Base-by-base conservation (phyloP, 495 filamentous ascomycete genomes). In the Tetracladium setigerum region DNA sequence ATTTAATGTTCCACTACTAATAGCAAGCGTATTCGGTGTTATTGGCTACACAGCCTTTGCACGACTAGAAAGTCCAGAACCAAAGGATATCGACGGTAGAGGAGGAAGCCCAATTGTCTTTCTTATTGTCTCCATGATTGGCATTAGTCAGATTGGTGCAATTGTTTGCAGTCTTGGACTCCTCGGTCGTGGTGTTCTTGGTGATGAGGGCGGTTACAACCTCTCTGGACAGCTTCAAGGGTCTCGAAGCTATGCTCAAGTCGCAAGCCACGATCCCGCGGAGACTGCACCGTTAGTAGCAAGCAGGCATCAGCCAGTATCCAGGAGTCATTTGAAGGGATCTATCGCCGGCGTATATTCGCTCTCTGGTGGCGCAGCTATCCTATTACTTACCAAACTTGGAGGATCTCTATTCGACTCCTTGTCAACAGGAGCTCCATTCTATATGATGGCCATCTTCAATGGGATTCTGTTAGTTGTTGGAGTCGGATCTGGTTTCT, bases 291-390 rank as follows among this genome's bases (percentile, higher is more conserved):
- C 57, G 1, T 47, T 60, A 31, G 33, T 54, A 31, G 24, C 22
- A 2, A 31, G 18, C 24, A 13, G 13, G 13, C 19, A 12, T 11
- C 19, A 36, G 30, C 5, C 36, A 4, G 36, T 33, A 4, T 55
- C 57, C 11, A 51, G 57, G 49, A 60, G 45, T 27, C 71, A 86
- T 30, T 70, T 95, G 18, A 96, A 96, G 67, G 92, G 92, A 1
- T 87, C 83, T 2, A 95, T 98, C 50, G 90, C 92, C 9, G 92
- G 92, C 0, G 82, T 95, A 1, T 98, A 98, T 58, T 89, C 84
- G 43, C 76, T 95, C 47, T 86, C 82, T 45, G 92, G 92, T 11
- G 92, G 91, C n/a, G 82, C 80, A 0, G 92, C 90, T 0, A 98
- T 98, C 27, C 59, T 98, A 41, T 63, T 95, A 2, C 70, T 98